Conservation (phyloP, 176 grass and related monocot species). For the sorghum (Sorghum bicolor) region DNA sequence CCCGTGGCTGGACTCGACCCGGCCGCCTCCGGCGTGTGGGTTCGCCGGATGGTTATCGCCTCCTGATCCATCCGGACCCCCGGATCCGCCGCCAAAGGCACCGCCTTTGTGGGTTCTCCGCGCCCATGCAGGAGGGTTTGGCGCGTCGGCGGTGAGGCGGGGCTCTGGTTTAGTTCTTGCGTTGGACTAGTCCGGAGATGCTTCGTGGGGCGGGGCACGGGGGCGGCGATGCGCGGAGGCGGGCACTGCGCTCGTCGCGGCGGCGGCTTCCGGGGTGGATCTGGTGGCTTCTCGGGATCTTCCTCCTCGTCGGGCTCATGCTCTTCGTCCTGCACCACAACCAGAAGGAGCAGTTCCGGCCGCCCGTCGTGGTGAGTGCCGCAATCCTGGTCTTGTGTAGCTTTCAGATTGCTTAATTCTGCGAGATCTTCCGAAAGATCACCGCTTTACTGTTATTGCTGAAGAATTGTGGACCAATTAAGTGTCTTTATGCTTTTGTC, state of each 20-base stretch:
- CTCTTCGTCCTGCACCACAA: constrained; percentile 94
- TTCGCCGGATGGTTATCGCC: constrained; percentile 4
- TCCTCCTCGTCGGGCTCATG: constrained; percentile 65
- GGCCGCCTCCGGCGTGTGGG: not conserved
- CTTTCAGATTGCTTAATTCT: constrained; percentile 35
- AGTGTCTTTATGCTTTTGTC: not conserved
- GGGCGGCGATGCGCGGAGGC: constrained; percentile 49
- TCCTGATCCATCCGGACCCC: constrained; percentile 30
- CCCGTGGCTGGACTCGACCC: constrained; percentile 6
- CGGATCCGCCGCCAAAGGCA: constrained; percentile 35
- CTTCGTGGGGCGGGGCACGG: constrained; percentile 10
- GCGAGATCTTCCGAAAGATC: constrained; percentile 42
- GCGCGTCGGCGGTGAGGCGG: constrained; percentile 17
- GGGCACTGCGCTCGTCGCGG: constrained; percentile 57
- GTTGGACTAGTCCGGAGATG: not conserved
- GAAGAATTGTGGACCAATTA: not conserved
- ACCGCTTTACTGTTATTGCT: not conserved
- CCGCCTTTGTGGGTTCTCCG: constrained; percentile 32
- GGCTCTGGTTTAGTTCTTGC: constrained; percentile 13
- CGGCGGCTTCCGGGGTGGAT: constrained; percentile 72
- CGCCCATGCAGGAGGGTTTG: constrained; percentile 27
- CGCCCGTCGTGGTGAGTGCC: constrained; percentile 53
- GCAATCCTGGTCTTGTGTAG: not conserved
- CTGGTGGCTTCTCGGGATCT: constrained; percentile 87
- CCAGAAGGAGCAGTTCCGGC: constrained; percentile 69